Evolutionary conservation across 306 rosid genomes (phyloP).

Genomic region (Parietaria judaica): DNA sequence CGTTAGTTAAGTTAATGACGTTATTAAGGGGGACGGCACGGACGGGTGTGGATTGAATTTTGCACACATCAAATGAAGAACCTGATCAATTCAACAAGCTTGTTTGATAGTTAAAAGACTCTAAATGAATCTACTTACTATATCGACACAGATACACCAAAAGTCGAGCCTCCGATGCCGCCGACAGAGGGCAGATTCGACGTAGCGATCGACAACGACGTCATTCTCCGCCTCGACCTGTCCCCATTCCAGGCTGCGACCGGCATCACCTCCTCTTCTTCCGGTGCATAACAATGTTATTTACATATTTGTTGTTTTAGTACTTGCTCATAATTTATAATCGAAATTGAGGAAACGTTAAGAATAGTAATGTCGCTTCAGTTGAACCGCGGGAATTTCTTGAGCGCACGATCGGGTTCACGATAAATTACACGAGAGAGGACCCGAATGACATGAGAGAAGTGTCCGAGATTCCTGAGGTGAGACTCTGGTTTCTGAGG

Average conservation of each 20-base stretch:
- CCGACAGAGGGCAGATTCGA: slow-evolving; percentile 79
- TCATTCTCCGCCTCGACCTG: slow-evolving; percentile 51
- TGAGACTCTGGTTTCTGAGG: slow-evolving; percentile 90
- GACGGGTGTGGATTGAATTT: too few species aligned
- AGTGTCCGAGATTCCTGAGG: slow-evolving; percentile 69
- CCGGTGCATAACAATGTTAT: too few species aligned
- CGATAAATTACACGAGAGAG: slow-evolving; percentile 62
- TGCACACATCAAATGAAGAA: too few species aligned
- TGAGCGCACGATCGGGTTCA: slow-evolving; percentile 72
- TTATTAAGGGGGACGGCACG: too few species aligned
- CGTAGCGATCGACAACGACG: slow-evolving; percentile 49
- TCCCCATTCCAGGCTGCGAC: slow-evolving; percentile 69
- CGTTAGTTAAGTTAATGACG: too few species aligned
- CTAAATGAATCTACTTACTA: background rate
- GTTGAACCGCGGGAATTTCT: slow-evolving; percentile 67
- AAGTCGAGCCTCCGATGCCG: slow-evolving; percentile 68
- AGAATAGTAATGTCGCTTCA: slow-evolving; percentile 22
- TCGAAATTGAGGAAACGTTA: slow-evolving; percentile 10
- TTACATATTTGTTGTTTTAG: background rate
- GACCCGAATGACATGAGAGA: slow-evolving; percentile 72
- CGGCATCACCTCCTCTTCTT: slow-evolving; percentile 56
- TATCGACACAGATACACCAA: slow-evolving; percentile 37
- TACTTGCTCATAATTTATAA: background rate
- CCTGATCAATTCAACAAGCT: too few species aligned
- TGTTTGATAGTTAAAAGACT: too few species aligned